Base-by-base conservation (phyloP, 345 rosid genomes). In the Noccaea bulbosa region DNA sequence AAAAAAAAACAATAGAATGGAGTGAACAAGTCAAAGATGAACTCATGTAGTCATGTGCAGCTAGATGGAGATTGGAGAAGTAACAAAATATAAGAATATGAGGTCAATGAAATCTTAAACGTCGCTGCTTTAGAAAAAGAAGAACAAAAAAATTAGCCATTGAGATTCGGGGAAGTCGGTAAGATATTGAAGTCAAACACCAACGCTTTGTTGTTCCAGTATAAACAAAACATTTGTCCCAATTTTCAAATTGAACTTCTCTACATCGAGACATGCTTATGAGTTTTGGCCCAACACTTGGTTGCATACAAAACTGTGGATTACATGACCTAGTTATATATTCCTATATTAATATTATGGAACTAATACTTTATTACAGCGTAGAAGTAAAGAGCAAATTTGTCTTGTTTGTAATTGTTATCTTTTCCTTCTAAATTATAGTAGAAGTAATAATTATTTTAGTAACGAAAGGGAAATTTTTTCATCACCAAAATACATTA, bases 21-120 rank as follows among this genome's bases (percentile, higher is more conserved):
- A 38, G 60, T 39, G 66, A 65, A 48, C 77, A 65, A 73, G 71
- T 73, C 71, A 57, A 65, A 57, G 27, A 65, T 39, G 27, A 73
- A 73, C 66, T 48, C 77, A 65, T 39, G 71, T 17, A 55, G 24
- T 2, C 2, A n/a, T 20, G 22, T 20, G 22, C 22, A 27, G 30
- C 30, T 27, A 27, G 30, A 27, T 27, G 30, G 30, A 27, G 30
- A 27, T 27, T 11, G 77, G 38, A 72, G 49, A 62, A 35, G 46
- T 35, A 43, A 43, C 45, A 27, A 52, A 71, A 14, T 51, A 40
- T 10, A 53, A 41, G 34, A 33, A 15, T 8, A 12, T 2, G 15
- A 51, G 63, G 76, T 62, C 69, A 71, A 71, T 35, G 48, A 35
- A 11, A 22, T 34, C 20, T 17, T 10, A 32, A 34, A 34, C 16